These are phyloP conservation scores for Cladosporium sp. DNA, from an alignment of 2,329 filamentous ascomycete species.

Conservation along the genomic window DNA sequence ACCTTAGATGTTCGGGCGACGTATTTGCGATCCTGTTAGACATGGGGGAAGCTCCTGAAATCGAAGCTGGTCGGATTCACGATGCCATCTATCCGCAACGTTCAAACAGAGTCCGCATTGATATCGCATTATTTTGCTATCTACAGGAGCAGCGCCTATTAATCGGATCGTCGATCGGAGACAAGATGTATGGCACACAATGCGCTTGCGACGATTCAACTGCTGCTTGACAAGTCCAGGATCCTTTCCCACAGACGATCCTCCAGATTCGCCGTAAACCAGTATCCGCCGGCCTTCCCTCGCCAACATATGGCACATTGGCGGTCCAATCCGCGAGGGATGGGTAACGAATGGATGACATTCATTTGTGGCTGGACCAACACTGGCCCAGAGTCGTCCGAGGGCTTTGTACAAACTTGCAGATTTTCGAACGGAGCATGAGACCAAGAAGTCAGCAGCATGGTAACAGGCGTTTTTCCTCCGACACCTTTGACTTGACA, in stretches of 20 bases:
- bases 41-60: no score
- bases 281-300: not conserved
- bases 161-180: no score
- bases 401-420: not conserved
- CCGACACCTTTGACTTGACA: not conserved
- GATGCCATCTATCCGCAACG: no score
- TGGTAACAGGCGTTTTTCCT: not conserved
- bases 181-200: no score
- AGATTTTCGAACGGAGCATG: not conserved
- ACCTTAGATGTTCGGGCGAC: no score
- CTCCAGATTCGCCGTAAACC: constrained; percentile 1
- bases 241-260: not conserved
- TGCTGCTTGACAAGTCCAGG: not conserved
- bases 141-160: no score
- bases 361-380: not conserved
- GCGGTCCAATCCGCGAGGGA: not conserved
- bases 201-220: no score
- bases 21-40: no score
- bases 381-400: not conserved
- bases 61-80: no score
- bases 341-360: not conserved
- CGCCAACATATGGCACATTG: not conserved
- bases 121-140: no score
- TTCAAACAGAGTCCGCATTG: no score
- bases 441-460: constrained; percentile 3